phyloP scores from a whole-genome alignment of 306 rosid genomes.

The Crotalaria pallida region DNA sequence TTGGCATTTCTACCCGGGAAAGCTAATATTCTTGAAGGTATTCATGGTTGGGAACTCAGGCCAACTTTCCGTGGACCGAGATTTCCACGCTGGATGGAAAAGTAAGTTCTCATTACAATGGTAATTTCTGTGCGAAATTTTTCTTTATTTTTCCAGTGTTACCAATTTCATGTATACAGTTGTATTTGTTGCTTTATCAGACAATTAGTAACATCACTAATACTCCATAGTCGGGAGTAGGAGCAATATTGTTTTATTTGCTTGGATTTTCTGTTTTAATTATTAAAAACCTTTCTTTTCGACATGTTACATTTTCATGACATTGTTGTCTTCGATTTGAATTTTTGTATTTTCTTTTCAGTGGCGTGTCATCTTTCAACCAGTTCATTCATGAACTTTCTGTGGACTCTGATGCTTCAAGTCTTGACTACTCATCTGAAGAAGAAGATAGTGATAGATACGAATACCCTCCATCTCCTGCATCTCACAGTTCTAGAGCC shows the following conservation, averaged over 20 bases:
- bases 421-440: conserved; percentile 49
- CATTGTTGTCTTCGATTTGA: conserved; percentile 14
- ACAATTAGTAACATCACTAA: background rate
- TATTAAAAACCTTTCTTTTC: background rate
- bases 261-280: background rate
- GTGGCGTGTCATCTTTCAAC: conserved; percentile 94
- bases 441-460: conserved; percentile 59
- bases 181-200: background rate
- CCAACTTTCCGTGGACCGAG: conserved; percentile 93
- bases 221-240: background rate
- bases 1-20: conserved; percentile 73
- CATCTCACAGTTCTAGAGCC: conserved; percentile 60
- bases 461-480: conserved; percentile 49
- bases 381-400: conserved; percentile 77
- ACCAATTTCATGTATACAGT: background rate
- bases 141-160: background rate
- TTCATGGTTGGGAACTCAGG: conserved; percentile 96
- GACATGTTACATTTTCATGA: too few species aligned
- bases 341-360: conserved; percentile 28
- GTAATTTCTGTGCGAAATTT: background rate
- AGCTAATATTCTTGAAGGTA: conserved; percentile 79
- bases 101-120: conserved; percentile 44
- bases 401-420: conserved; percentile 79
- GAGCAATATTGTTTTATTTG: background rate
- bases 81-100: conserved; percentile 97